Evolutionary conservation across 768 basidiomycete genomes (phyloP), one percentile per base, ranked within the genome.

Genomic region (Dendrothele bispora): DNA sequence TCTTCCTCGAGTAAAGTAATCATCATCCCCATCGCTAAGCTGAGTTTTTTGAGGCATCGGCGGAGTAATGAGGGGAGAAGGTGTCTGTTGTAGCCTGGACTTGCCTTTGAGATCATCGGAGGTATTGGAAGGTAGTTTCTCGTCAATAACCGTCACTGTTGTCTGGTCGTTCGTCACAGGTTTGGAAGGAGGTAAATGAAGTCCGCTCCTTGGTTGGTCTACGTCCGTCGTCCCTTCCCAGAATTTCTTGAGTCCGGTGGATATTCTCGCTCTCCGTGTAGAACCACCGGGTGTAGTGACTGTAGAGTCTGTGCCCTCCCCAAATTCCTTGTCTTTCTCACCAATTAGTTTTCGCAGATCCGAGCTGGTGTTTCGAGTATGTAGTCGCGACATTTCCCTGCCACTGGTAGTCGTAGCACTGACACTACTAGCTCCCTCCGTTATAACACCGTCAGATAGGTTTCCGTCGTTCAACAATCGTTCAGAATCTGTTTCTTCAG

Each of bases 201-300:
- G n/a, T 62, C 4, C 11, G 26, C 22, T 59, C 51, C 15, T 68
- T 57, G 28, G 35, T 22, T 21, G 18, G 27, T 63, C 66, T 2
- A 79, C 69, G 50, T 80, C 77, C 54, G 69, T 70, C 8, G 77
- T 80, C 17, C 74, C 75, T 43, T 80, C 71, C 78, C 78, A 80
- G 45, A 80, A 80, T 44, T 76, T 77, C 44, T 73, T 71, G 25
- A 77, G 56, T 8, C 75, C 69, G 12, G 63, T 66, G 48, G 71
- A 53, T 51, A 39, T 43, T 18, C 38, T 28, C 26, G 42, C 43
- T 27, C 50, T 44, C 27, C 43, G 73, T 17, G 72, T 69, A 34
- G 49, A 56, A 41, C 47, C 60, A 34, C 69, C 64, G 7, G 69
- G 64, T 3, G 67, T 67, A 4, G 42, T 49, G 0, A 66, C 58